Conservation (phyloP, 805 yeast species). For the Suhomyces prunicola region DNA sequence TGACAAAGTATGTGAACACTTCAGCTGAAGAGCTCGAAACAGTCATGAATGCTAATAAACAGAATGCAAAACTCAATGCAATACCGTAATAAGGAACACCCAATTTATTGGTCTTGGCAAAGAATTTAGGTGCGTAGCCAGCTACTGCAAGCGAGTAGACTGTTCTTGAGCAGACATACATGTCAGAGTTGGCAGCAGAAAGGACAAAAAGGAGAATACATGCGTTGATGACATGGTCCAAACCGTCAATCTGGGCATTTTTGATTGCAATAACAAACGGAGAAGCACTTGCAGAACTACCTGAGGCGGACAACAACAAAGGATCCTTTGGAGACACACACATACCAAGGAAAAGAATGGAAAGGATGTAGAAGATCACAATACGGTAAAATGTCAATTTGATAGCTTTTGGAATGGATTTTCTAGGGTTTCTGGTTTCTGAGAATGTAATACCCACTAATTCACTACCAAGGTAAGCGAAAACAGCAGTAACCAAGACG, state of each 20-base stretch:
- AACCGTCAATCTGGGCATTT: constrained; percentile 57
- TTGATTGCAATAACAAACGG: constrained; percentile 83
- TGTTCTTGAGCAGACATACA: constrained; percentile 75
- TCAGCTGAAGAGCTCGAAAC: constrained; percentile 53
- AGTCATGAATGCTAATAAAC: constrained; percentile 69
- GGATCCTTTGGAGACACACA: constrained; percentile 61
- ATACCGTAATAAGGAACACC: constrained; percentile 72
- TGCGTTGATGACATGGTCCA: constrained; percentile 76
- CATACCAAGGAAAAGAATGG: constrained; percentile 64
- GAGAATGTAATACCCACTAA: constrained; percentile 70
- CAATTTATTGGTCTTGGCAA: constrained; percentile 56
- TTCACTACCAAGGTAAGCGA: constrained; percentile 71
- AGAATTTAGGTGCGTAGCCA: constrained; percentile 69
- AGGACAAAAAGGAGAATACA: constrained; percentile 73
- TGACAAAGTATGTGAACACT: constrained; percentile 67
- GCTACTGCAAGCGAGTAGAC: constrained; percentile 68
- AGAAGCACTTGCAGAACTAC: constrained; percentile 66
- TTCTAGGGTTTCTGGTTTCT: constrained; percentile 64
- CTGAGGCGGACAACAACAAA: constrained; percentile 47
- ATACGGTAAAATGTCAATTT: constrained; percentile 66
- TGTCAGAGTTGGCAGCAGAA: constrained; percentile 78
- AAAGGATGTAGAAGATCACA: constrained; percentile 56
- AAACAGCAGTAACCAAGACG: constrained; percentile 64
- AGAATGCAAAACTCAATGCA: constrained; percentile 48
- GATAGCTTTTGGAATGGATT: constrained; percentile 68